These are phyloP conservation scores for Ogataea methanolica DNA, from an alignment of 805 yeast genomes.

Conservation along the genomic window DNA sequence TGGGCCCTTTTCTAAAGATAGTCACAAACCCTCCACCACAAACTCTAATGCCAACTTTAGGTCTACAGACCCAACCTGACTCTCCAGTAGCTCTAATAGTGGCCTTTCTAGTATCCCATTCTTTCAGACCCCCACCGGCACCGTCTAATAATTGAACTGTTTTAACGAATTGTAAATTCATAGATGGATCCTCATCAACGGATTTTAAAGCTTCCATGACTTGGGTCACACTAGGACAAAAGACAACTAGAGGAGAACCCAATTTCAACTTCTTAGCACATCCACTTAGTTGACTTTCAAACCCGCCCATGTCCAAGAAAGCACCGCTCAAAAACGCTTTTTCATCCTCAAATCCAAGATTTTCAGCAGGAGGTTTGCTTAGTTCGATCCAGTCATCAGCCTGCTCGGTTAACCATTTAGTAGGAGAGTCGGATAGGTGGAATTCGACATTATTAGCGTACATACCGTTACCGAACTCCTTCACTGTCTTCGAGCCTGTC, in stretches of 20 bases:
- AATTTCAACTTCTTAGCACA: conserved; percentile 33
- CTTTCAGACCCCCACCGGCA: conserved; percentile 46
- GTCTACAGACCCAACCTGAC: conserved; percentile 42
- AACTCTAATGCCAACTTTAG: conserved; percentile 42
- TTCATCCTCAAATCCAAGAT: conserved; percentile 14
- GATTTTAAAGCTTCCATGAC: conserved; percentile 35
- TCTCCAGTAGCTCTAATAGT: conserved; percentile 36
- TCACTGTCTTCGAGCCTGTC: conserved; percentile 37
- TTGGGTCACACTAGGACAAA: conserved; percentile 47
- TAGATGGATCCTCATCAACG: conserved; percentile 26
- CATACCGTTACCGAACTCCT: conserved; percentile 38
- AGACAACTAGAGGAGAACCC: conserved; percentile 40
- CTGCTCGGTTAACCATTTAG: conserved; percentile 33
- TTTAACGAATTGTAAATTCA: conserved; percentile 33
- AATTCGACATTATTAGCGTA: conserved; percentile 42
- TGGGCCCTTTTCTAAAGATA: conserved; percentile 32
- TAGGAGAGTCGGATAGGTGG: conserved; percentile 37
- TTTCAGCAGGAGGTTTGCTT: conserved; percentile 8
- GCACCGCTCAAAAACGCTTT: conserved; percentile 37
- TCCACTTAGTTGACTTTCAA: conserved; percentile 30
- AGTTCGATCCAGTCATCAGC: conserved; percentile 22
- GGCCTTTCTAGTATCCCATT: conserved; percentile 45
- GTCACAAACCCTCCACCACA: conserved; percentile 51
- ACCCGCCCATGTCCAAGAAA: conserved; percentile 44
- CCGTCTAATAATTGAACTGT: conserved; percentile 43